Percentiles rank a stretch among this genome's conserved stretches.
Conservation (phyloP, 176 grass and related monocot genomes). For the Ampelocalamus luodianensis region DNA sequence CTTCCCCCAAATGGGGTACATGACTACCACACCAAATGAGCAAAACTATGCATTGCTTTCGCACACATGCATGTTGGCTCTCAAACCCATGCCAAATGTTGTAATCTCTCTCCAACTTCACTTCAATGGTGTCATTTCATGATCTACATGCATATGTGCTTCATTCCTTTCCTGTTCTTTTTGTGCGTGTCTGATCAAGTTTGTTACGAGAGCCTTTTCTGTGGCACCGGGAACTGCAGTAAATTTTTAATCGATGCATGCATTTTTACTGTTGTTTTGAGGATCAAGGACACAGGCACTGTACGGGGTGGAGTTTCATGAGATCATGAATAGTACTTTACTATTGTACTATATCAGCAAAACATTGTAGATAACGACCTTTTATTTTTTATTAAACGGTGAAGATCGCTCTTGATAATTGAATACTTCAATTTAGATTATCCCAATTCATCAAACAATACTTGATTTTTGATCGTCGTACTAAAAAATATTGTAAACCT, state of each 20-base stretch:
- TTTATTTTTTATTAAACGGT: too few species aligned
- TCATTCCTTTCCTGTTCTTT: slow-evolving; percentile 41
- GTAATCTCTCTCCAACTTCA: not conserved
- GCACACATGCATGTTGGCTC: not conserved
- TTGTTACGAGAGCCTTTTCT: slow-evolving; percentile 37
- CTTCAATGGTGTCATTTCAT: slow-evolving; percentile 53
- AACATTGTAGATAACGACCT: too few species aligned
- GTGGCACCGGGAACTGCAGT: slow-evolving; percentile 28
- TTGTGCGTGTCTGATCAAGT: slow-evolving; percentile 49
- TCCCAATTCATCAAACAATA: not conserved
- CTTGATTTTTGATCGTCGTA: not conserved
- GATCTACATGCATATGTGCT: slow-evolving; percentile 50
- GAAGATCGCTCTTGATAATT: too few species aligned
- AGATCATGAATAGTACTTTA: too few species aligned
- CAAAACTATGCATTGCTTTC: slow-evolving; percentile 36
- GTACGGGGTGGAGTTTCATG: too few species aligned
- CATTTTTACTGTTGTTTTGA: not conserved
- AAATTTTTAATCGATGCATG: not conserved
- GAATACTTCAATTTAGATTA: too few species aligned
- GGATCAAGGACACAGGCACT: too few species aligned
- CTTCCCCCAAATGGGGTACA: slow-evolving; percentile 37
- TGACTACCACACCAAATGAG: slow-evolving; percentile 25
- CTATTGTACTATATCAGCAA: too few species aligned
- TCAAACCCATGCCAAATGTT: slow-evolving; percentile 22
- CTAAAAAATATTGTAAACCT: not conserved